These are phyloP conservation scores for Linnemannia hyalina DNA, from an alignment of 192 early-diverging fungal genomes.

Conservation along the genomic window DNA sequence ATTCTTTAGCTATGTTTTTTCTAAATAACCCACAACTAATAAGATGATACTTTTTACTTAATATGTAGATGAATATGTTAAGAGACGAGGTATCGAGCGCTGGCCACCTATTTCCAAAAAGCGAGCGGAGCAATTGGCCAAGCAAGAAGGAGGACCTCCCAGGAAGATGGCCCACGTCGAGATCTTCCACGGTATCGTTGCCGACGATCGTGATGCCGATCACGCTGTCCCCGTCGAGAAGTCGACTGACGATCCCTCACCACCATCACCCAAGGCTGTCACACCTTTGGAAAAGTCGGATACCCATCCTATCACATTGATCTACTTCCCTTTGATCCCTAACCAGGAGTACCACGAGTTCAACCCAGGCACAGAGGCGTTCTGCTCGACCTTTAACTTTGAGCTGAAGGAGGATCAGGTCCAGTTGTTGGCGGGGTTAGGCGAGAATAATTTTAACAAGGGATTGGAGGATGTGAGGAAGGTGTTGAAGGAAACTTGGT, in stretches of 20 bases:
- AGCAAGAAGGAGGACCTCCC: conserved; percentile 52
- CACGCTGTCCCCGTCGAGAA: conserved; percentile 43
- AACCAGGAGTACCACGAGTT: conserved; percentile 72
- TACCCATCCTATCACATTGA: conserved; percentile 58
- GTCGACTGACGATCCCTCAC: neutral
- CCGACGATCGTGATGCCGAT: conserved; percentile 58
- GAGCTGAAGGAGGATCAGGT: conserved; percentile 76
- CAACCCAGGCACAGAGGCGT: conserved; percentile 73
- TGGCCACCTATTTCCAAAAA: conserved; percentile 65
- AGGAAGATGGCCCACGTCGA: conserved; percentile 67
- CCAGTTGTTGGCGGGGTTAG: conserved; percentile 67
- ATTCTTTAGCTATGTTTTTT: neutral
- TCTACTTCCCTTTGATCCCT: conserved; percentile 77
- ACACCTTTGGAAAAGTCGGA: neutral
- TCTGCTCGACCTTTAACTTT: conserved; percentile 79
- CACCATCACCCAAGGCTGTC: neutral
- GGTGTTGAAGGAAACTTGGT: conserved; percentile 55
- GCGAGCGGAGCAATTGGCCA: conserved; percentile 37
- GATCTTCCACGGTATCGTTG: conserved; percentile 43
- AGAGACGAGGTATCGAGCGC: conserved; percentile 66
- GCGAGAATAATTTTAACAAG: conserved; percentile 60
- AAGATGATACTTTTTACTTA: neutral
- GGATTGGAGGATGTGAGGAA: conserved; percentile 45
- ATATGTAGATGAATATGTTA: conserved; percentile 72
- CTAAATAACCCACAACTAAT: neutral